Evolutionary conservation across 805 yeast genomes (phyloP), one percentile per base, ranked within the genome.

Genomic region (Candida berthetii): DNA sequence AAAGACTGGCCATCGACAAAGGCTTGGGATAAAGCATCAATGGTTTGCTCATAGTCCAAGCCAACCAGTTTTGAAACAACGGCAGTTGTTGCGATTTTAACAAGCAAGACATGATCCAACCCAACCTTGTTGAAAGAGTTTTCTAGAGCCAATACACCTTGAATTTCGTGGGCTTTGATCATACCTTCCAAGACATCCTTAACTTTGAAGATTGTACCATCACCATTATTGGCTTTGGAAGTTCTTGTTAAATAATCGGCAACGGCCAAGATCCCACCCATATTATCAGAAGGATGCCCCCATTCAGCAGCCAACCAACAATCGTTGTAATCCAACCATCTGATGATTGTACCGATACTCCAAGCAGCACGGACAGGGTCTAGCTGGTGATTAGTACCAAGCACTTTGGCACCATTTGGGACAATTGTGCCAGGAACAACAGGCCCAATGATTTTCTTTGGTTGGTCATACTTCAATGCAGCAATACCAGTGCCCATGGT

Each of bases 301-400:
- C 83, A 77, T 56, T 78, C 82, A n/a, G 80, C 81, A 38, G 82
- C 83, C 33, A 77, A 58, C 82, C 82, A 77, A 57, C 82, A 77
- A 54, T 77, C 82, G 47, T 77, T 77, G 62, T 68, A 77, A 49
- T 77, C 83, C 42, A 77, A 59, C 82, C 82, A 77, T 43, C 83
- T 66, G 50, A 77, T 74, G 43, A 71, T 57, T 17, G 80, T 71
- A 9, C 82, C 82, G 44, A 75, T 72, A 34, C 74, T 61, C 61
- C 77, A 77, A 16, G 82, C 80, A 35, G 76, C 82, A 42, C 75
- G 68, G 35, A 77, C 63, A 15, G 83, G 83, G 53, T 78, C 82
- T 49, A 72, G 56, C 43, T 63, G 67, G 48, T 68, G 64, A 34
- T 55, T 46, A 2, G 83, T 78, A 25, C 83, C 83, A 27, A 73